Conservation (phyloP, 208 protist species). For the Chromosphaera perkinsii region DNA sequence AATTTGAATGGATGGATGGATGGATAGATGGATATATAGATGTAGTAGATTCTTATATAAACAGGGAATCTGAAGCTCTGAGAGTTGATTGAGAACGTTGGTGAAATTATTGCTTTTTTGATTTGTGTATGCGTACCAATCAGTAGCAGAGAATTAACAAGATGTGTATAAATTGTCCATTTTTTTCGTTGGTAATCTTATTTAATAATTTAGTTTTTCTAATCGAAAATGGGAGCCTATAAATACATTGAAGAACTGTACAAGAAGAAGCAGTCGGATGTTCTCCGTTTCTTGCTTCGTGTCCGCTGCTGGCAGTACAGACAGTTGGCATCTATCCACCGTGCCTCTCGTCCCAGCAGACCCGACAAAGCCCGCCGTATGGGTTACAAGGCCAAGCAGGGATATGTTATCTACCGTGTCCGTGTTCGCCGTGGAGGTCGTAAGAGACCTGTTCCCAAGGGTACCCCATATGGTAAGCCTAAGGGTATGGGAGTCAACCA, state of each 20-base stretch:
- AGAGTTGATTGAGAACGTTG: too few species aligned
- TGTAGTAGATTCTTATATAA: too few species aligned
- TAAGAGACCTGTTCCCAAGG: constrained; percentile 91
- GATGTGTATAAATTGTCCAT: neutral
- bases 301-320: constrained; percentile 97
- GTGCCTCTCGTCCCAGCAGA: constrained; percentile 88
- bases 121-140: too few species aligned
- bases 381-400: constrained; percentile 99
- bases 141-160: too few species aligned
- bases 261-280: constrained; percentile 99
- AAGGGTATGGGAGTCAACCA: constrained; percentile 90
- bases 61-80: too few species aligned
- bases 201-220: neutral
- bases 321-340: constrained; percentile 67
- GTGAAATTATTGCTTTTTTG: too few species aligned
- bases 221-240: constrained; percentile 89
- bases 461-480: constrained; percentile 97
- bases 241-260: constrained; percentile 99
- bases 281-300: constrained; percentile 96
- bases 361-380: constrained; percentile 97
- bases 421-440: constrained; percentile 95
- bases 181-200: neutral
- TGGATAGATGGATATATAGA: too few species aligned
- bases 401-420: constrained; percentile 97
- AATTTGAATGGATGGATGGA: too few species aligned